Conservation (phyloP, 768 basidiomycete species). For the Leccinum variicolor region DNA sequence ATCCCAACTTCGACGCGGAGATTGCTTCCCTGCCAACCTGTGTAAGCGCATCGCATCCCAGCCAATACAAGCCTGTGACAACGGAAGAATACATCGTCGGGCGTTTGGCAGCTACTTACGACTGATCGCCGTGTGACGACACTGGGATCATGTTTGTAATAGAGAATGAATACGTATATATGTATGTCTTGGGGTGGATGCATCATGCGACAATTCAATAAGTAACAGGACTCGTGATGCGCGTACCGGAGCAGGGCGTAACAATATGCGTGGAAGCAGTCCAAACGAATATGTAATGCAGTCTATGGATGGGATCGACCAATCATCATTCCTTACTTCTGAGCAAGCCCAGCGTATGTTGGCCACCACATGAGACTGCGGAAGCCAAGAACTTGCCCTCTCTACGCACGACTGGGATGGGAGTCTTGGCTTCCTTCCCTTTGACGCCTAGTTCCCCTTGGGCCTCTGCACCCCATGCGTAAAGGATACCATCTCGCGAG, state of each 20-base stretch:
- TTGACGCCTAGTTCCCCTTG: constrained; percentile 73
- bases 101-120: constrained; percentile 58
- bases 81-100: constrained; percentile 78
- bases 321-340: constrained; percentile 48
- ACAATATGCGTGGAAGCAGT: constrained; percentile 13
- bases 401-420: constrained; percentile 64
- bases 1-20: constrained; percentile 66
- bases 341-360: constrained; percentile 72
- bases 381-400: constrained; percentile 58
- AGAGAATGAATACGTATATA: constrained; percentile 6
- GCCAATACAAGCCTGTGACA: constrained; percentile 69
- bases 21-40: constrained; percentile 73
- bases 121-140: constrained; percentile 23
- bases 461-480: constrained; percentile 75
- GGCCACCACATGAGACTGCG: constrained; percentile 68
- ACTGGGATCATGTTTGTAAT: constrained; percentile 1
- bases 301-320: constrained; percentile 4
- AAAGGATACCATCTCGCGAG: constrained; percentile 63
- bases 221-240: constrained; percentile 16
- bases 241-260: constrained; percentile 13
- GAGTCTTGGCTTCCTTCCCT: constrained; percentile 59
- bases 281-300: constrained; percentile 16
- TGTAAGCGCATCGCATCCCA: constrained; percentile 37
- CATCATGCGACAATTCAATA: constrained; percentile 17
- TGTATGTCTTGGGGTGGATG: constrained; percentile 14